Conservation (phyloP, 768 basidiomycete species). For the Mrakia blollopis region DNA sequence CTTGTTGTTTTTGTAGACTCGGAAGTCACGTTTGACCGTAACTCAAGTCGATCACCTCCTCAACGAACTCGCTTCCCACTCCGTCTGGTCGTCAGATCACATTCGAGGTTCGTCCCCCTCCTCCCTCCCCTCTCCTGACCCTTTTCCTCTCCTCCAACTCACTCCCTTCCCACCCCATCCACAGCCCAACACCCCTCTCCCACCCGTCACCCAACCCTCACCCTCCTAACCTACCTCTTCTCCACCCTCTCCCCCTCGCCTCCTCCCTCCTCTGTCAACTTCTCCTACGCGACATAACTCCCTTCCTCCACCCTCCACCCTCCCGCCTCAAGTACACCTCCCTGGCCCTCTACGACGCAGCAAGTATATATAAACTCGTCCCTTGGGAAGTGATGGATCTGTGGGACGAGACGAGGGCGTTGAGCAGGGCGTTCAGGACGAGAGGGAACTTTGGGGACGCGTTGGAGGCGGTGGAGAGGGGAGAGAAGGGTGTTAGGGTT, state of each 20-base stretch:
- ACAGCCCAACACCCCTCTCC: not conserved
- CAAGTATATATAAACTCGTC: slow-evolving; percentile 16
- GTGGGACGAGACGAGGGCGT: not conserved
- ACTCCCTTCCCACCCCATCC: not conserved
- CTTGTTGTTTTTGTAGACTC: not conserved
- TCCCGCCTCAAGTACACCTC: not conserved
- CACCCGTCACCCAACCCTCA: slow-evolving; percentile 5
- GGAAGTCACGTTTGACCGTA: slow-evolving; percentile 45
- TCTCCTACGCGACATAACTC: slow-evolving; percentile 78
- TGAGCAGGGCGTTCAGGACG: not conserved
- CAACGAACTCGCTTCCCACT: slow-evolving; percentile 67
- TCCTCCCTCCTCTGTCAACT: slow-evolving; percentile 73
- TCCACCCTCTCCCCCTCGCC: slow-evolving; percentile 58
- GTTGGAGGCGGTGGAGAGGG: not conserved
- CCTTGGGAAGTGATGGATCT: slow-evolving; percentile 12
- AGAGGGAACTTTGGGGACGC: slow-evolving; percentile 11
- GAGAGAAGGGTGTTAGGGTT: slow-evolving; percentile 48
- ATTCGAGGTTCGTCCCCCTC: slow-evolving; percentile 35
- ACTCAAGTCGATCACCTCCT: slow-evolving; percentile 61
- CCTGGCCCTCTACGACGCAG: slow-evolving; percentile 11
- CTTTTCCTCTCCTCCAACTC: too few species aligned
- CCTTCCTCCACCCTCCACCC: slow-evolving; percentile 65
- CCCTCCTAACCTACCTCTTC: slow-evolving; percentile 58
- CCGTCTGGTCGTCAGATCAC: slow-evolving; percentile 52
- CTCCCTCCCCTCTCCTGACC: slow-evolving; percentile 42